Percentiles rank a stretch among this genome's conserved stretches.
Evolutionary conservation across 192 early-diverging fungal species (phyloP).

Genomic region (Coemansia sp.): DNA sequence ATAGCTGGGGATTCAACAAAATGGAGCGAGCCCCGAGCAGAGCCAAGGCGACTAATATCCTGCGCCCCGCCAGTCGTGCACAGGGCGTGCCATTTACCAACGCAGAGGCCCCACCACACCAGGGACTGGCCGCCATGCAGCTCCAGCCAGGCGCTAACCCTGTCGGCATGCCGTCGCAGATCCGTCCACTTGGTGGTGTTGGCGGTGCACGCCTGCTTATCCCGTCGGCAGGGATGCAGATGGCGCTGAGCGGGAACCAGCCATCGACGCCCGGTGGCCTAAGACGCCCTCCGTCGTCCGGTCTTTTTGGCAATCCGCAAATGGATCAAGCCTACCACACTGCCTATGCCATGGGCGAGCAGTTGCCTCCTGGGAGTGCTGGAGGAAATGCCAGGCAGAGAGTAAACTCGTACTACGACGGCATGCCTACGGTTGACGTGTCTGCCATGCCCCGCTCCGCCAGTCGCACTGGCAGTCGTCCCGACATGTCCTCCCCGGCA

Average conservation of each 20-base stretch:
- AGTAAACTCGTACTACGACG: constrained; percentile 46
- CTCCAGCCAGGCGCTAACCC: constrained; percentile 8
- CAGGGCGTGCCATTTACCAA: constrained; percentile 22
- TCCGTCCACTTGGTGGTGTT: background rate
- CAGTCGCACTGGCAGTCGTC: constrained; percentile 51
- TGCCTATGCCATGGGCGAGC: constrained; percentile 10
- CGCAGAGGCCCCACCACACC: constrained; percentile 18
- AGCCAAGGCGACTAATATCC: constrained; percentile 54
- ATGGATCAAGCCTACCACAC: constrained; percentile 17
- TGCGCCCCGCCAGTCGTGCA: constrained; percentile 51
- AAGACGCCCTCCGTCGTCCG: constrained; percentile 42
- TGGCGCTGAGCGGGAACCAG: constrained; percentile 18
- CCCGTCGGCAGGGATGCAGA: constrained; percentile 19
- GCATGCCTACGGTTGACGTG: constrained; percentile 30
- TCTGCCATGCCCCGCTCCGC: constrained; percentile 27
- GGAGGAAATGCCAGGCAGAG: constrained; percentile 29
- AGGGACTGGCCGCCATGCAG: background rate
- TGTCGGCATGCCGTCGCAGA: constrained; percentile 2
- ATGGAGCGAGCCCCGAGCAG: constrained; percentile 55
- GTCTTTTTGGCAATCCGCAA: constrained; percentile 30
- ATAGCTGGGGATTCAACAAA: background rate
- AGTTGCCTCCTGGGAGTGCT: constrained; percentile 15
- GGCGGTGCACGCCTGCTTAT: constrained; percentile 38
- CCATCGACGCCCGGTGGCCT: constrained; percentile 19
- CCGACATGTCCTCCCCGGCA: constrained; percentile 16